These are phyloP conservation scores for Trichoderma sp. DNA, from an alignment of 2,329 filamentous ascomycete species.

Conservation along the genomic window DNA sequence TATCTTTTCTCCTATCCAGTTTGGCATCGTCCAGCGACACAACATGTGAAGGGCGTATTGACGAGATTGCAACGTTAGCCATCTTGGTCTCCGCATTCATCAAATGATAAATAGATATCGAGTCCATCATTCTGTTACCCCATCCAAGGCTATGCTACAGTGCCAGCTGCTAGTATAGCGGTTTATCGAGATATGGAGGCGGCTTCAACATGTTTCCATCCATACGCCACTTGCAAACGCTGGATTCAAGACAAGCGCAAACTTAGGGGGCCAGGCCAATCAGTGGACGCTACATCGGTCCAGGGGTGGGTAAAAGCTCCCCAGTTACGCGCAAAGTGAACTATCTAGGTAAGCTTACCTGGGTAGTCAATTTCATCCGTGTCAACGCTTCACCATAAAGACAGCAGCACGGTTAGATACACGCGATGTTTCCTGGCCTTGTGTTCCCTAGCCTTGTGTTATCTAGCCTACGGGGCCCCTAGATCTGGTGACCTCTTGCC, in stretches of 20 bases:
- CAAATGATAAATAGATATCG: neutral
- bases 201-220: neutral
- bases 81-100: neutral
- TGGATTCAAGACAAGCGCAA: neutral
- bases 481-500: neutral
- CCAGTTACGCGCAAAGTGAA: neutral
- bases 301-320: neutral
- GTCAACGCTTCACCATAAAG: neutral
- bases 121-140: neutral
- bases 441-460: neutral
- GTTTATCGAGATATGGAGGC: neutral
- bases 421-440: neutral
- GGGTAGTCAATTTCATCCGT: neutral
- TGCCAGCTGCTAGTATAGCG: neutral
- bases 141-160: neutral
- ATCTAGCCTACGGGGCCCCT: neutral
- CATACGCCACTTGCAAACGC: neutral
- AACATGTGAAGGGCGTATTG: neutral
- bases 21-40: neutral
- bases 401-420: neutral
- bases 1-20: neutral
- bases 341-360: neutral
- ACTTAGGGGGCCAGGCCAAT: neutral
- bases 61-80: neutral
- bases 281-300: neutral